Base-by-base conservation (phyloP, 345 rosid genomes). In the Euphorbia tirucalli region DNA sequence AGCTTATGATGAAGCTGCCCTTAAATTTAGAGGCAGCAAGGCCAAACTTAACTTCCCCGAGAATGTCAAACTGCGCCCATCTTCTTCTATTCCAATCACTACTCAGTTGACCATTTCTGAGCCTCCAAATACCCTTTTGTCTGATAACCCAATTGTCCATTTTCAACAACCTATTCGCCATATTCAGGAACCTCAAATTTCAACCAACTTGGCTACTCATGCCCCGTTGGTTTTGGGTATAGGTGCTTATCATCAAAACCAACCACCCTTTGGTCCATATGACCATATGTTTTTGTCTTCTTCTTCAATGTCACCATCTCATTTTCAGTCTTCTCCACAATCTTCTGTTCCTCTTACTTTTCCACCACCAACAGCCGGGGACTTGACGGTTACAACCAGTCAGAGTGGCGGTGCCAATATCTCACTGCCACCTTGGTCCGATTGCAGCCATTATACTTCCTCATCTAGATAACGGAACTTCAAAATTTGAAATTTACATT, bases 41-140 rank as follows among this genome's bases (percentile, higher is more conserved):
- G 98, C 98, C 73, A 93, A 93, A 71, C 96, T 93, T 61, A 93
- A 93, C 82, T 93, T 93, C 85, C 98, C 98, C n/a, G 97, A 93
- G 69, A 89, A 93, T 71, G 98, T 89, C 64, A 86, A 75, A 78
- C 92, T 91, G 62, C 66, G 74, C 10, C 67, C 87, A 66, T 76
- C 83, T 3, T 35, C 86, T 0, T 28, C 76, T 1, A 54, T 61
- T 61, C 74, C 80, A 35, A 65, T 72, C 39, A 31, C 81, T 0
- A 70, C 72, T 54, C 82, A 78, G 52, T 65, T 75, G 27, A 57
- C 83, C 11, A 65, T 82, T 82, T 82, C 88, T 0, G 70, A 71
- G 79, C 77, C 85, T 43, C n/a, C 75, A 0, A 27, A 52, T 44
- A 61, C 85, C 80, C 81, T 80, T 74, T 74, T 72, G 48, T 75